Evolutionary conservation across 2,329 filamentous ascomycete species (phyloP).

Genomic region (Uncinocarpus reesii): DNA sequence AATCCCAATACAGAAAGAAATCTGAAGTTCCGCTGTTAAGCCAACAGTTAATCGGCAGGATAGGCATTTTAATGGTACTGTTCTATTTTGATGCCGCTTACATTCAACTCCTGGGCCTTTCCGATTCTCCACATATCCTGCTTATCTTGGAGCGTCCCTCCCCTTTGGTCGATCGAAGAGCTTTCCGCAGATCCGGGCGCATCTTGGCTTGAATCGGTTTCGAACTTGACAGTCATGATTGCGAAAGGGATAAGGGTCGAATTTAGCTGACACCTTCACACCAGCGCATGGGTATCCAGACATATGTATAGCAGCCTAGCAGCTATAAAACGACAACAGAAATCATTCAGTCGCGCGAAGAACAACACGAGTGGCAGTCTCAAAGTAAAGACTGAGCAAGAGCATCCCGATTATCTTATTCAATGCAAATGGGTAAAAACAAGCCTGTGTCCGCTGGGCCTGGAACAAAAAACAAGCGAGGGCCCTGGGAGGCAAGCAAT

Average conservation of each 20-base stretch:
- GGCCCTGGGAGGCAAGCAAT: too few relatives aligned
- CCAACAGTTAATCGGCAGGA: neutral
- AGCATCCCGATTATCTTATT: neutral
- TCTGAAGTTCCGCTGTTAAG: constrained; percentile 28
- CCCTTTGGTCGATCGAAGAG: neutral
- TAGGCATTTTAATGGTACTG: neutral
- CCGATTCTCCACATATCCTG: constrained; percentile 29
- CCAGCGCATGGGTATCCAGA: neutral
- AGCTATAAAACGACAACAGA: neutral
- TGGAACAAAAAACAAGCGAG: too few relatives aligned
- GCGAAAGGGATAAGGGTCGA: neutral
- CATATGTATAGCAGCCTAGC: neutral
- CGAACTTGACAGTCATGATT: neutral
- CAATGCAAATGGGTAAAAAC: too few relatives aligned
- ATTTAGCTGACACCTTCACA: neutral
- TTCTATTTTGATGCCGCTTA: constrained; percentile 10
- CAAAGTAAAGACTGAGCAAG: neutral
- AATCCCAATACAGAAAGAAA: constrained; percentile 29
- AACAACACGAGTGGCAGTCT: too few relatives aligned
- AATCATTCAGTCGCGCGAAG: too few relatives aligned
- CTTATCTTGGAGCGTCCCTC: constrained; percentile 25
- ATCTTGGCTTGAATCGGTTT: neutral
- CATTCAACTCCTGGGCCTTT: constrained; percentile 26
- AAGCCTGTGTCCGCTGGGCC: too few relatives aligned
- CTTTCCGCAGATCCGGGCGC: neutral